These are phyloP conservation scores for Royoungia palumana DNA, from an alignment of 768 basidiomycete genomes.

Conservation along the genomic window DNA sequence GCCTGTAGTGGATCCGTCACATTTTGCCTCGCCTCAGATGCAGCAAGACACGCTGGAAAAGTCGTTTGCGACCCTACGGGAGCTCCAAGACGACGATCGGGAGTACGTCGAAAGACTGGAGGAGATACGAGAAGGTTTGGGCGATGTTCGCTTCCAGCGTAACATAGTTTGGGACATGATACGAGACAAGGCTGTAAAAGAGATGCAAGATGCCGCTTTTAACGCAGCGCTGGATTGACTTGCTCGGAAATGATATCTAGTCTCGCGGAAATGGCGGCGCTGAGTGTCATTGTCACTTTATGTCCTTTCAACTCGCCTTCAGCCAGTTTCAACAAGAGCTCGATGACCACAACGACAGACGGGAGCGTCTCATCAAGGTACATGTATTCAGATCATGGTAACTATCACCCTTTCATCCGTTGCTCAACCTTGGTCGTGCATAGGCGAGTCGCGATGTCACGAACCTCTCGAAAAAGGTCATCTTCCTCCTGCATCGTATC, in stretches of 20 bases:
- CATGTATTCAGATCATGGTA: background rate
- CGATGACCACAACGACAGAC: slow-evolving; percentile 80
- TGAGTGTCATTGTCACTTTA: background rate
- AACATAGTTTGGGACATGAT: slow-evolving; percentile 75
- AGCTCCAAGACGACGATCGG: slow-evolving; percentile 81
- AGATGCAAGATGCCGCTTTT: slow-evolving; percentile 64
- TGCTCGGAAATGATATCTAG: too few species aligned
- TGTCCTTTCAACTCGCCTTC: slow-evolving; percentile 39
- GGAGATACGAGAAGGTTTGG: slow-evolving; percentile 79
- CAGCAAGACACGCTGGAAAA: slow-evolving; percentile 73
- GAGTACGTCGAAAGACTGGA: slow-evolving; percentile 84
- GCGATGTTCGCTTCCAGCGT: slow-evolving; percentile 68
- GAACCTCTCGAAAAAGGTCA: slow-evolving; percentile 86
- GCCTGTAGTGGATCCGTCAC: slow-evolving; percentile 54
- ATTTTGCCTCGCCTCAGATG: slow-evolving; percentile 61
- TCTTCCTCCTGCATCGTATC: slow-evolving; percentile 87
- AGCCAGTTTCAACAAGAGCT: slow-evolving; percentile 64
- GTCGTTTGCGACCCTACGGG: slow-evolving; percentile 66
- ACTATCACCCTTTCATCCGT: slow-evolving; percentile 1
- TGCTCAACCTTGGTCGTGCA: slow-evolving; percentile 4
- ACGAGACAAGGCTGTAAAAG: slow-evolving; percentile 68
- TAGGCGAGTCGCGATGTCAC: slow-evolving; percentile 87
- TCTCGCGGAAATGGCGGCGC: background rate
- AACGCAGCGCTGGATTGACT: slow-evolving; percentile 30
- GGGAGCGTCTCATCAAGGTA: slow-evolving; percentile 91